Evolutionary conservation across 2,329 filamentous ascomycete genomes (phyloP), one percentile per base, ranked within the genome.

Genomic region (Diplocarpon rosae): DNA sequence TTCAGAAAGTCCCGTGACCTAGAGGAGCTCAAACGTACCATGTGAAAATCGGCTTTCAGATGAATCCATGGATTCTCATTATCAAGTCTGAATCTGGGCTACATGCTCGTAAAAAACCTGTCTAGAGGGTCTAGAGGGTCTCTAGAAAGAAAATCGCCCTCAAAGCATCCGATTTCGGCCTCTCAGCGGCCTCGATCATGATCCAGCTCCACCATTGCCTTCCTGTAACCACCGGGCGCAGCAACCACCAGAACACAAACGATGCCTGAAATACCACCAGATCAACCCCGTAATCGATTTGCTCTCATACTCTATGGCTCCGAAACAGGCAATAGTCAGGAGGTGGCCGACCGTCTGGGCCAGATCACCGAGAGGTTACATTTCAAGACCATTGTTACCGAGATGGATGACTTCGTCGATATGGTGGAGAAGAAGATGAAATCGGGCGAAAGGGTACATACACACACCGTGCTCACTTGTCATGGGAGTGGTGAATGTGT

Each of bases 241-340:
- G 20, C 20, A 24, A 24, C 20, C 20, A 24, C 20, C 4, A 24
- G 20, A 43, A 43, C 34, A 29, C 24, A 29, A 33, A 24, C 16
- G 14, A 31, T 20, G 17, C 16, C 37, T 27, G 41, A 33, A 33
- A 43, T 33, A 24, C 20, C 20, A 24, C 4, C 20, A 7, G 20
- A 7, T 7, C 20, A 3, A 24, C 27, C 57, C 59, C 53, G 55
- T n/a, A n/a, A 58, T 37, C 56, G 73, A 54, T 73, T 67, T 34
- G 77, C 74, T 41, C 75, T 94, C 53, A 72, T 98, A 46, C 73
- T 94, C 29, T 98, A 95, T 66, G 92, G 87, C 44, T 93, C 90
- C 32, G 92, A 98, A 68, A 96, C 89, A 16, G 92, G 92, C 45
- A 95, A 92, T 60, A 83, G 87, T 43, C 85, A 95, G 64, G 90